Percentiles rank a stretch among this genome's conserved stretches.
phyloP scores from a whole-genome alignment of 345 rosid genomes.

The Eucalyptus lansdowneana region DNA sequence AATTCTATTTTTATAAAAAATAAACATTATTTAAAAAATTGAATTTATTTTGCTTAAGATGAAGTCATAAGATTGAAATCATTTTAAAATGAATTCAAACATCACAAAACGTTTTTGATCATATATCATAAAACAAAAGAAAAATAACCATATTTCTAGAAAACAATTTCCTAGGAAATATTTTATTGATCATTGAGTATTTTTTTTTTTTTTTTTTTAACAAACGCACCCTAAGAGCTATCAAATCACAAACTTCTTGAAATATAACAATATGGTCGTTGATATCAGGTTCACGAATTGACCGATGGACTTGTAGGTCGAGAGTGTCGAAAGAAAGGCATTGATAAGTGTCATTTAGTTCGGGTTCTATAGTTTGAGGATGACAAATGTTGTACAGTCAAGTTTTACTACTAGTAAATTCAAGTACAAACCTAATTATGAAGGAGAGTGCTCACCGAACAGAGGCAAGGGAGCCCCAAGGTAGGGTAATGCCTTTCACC shows the following conservation, averaged over 20 bases:
- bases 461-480: background rate
- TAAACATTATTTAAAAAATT: too few relatives aligned
- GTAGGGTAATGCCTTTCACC: background rate
- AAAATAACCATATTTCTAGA: too few relatives aligned
- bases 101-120: accelerated
- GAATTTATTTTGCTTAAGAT: too few relatives aligned
- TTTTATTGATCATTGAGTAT: too few relatives aligned
- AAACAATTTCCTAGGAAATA: too few relatives aligned
- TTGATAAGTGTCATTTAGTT: background rate
- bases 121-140: too few relatives aligned
- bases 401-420: background rate
- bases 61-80: too few relatives aligned
- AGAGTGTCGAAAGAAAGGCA: background rate
- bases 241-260: background rate
- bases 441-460: background rate
- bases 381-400: background rate
- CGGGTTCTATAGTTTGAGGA: background rate
- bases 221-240: background rate
- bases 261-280: background rate
- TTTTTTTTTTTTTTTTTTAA: too few relatives aligned
- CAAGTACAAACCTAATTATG: background rate
- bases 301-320: background rate
- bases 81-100: too few relatives aligned
- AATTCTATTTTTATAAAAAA: too few relatives aligned
- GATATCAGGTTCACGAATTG: background rate